Evolutionary conservation across 768 basidiomycete species (phyloP).

Genomic region (Coprinellus micaceus): DNA sequence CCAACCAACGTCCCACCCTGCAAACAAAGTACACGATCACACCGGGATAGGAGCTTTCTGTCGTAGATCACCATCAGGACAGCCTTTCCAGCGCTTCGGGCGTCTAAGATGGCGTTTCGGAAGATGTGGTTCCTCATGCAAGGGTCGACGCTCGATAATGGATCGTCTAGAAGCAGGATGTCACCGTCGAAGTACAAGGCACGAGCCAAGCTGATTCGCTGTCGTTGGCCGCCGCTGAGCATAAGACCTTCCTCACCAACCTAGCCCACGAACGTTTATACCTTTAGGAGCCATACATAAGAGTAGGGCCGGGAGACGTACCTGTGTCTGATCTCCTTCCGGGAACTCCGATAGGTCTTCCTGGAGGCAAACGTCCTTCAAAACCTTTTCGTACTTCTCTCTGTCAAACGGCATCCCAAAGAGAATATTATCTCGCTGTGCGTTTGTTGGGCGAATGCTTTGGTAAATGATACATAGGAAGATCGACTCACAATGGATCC

Average conservation of each 20-base stretch:
- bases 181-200: constrained; percentile 65
- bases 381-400: constrained; percentile 59
- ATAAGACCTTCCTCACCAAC: constrained; percentile 72
- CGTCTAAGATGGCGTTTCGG: constrained; percentile 49
- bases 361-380: constrained; percentile 56
- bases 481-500: constrained; percentile 44
- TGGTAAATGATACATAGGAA: too few relatives aligned
- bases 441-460: too few relatives aligned
- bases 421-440: constrained; percentile 58
- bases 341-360: constrained; percentile 61
- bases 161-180: constrained; percentile 59
- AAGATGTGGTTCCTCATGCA: constrained; percentile 71
- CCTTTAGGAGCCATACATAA: too few relatives aligned
- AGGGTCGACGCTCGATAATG: constrained; percentile 62
- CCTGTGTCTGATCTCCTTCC: constrained; percentile 71
- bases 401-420: constrained; percentile 66
- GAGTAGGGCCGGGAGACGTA: too few relatives aligned
- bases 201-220: constrained; percentile 66
- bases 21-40: constrained; percentile 82
- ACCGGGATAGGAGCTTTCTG: constrained; percentile 75
- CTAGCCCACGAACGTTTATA: too few relatives aligned
- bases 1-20: too few relatives aligned
- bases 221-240: constrained; percentile 62
- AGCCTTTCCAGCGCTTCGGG: constrained; percentile 48
- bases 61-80: constrained; percentile 84